phyloP scores from a whole-genome alignment of 2,329 filamentous ascomycete genomes.

The Fusarium sp. region DNA sequence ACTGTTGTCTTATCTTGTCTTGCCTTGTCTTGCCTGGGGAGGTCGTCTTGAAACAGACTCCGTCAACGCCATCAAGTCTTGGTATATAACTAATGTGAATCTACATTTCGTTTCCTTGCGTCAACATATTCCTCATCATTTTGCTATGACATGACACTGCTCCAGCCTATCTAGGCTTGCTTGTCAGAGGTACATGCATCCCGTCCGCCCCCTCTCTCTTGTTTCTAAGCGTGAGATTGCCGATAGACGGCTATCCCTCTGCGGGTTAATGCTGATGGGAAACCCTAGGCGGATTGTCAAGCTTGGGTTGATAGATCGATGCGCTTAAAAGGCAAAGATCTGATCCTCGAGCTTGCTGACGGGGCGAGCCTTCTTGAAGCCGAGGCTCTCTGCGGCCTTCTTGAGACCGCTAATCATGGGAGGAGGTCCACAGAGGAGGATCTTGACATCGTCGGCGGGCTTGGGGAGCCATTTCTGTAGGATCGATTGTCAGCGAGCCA shows the following conservation, averaged over 20 bases:
- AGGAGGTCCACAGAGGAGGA: conserved; percentile 93
- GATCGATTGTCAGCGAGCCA: conserved; percentile 34
- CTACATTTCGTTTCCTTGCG: conserved; percentile 8
- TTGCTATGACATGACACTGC: background rate
- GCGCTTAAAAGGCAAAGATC: conserved; percentile 85
- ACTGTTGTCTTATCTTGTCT: background rate
- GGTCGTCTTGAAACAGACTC: background rate
- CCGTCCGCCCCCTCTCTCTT: conserved; percentile 21
- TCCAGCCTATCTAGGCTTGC: background rate
- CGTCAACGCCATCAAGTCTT: conserved; percentile 4
- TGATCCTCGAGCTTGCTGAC: conserved; percentile 99
- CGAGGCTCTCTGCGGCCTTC: conserved; percentile 90
- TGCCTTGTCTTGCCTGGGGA: background rate
- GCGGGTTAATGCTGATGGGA: background rate
- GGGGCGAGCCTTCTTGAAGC: conserved; percentile 90
- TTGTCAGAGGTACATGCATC: conserved; percentile 7
- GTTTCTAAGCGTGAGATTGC: conserved; percentile 20
- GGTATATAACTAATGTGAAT: conserved; percentile 19
- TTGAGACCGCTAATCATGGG: conserved; percentile 98
- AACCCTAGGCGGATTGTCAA: background rate
- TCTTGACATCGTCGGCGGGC: conserved; percentile 88
- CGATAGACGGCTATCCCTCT: conserved; percentile 2
- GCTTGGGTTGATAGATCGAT: background rate
- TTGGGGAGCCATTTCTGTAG: conserved; percentile 81
- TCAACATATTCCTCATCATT: conserved; percentile 7